Evolutionary conservation across 768 basidiomycete species (phyloP).

Genomic region (Sporobolomyces pararoseus): DNA sequence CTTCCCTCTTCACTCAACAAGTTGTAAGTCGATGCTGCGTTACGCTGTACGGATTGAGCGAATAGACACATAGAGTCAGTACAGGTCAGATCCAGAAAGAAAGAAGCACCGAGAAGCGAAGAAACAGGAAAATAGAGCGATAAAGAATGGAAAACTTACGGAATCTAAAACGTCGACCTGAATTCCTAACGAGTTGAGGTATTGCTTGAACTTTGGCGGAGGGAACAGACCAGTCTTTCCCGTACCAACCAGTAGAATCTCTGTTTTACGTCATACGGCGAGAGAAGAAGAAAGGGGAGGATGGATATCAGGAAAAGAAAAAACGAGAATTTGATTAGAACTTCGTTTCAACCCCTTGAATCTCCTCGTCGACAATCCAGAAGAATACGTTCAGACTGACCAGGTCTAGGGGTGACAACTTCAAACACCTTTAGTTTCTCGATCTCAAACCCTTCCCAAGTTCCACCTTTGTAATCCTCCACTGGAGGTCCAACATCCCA

Average conservation of each 20-base stretch:
- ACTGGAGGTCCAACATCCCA: conserved; percentile 72
- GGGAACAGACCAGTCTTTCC: conserved; percentile 67
- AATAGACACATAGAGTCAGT: no score
- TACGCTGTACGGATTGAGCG: no score
- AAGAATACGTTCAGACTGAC: conserved; percentile 53
- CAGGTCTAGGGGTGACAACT: conserved; percentile 75
- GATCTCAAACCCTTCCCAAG: conserved; percentile 66
- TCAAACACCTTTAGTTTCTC: conserved; percentile 79
- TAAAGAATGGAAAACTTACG: conserved; percentile 52
- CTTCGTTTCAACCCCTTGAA: no score
- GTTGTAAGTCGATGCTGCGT: conserved; percentile 94
- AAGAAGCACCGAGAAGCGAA: neutral
- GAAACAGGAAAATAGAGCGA: neutral
- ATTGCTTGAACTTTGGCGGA: conserved; percentile 63
- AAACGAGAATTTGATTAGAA: no score
- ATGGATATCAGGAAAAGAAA: neutral
- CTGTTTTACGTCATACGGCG: conserved; percentile 55
- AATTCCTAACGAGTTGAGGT: conserved; percentile 72
- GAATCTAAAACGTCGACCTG: conserved; percentile 87
- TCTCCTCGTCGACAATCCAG: no score
- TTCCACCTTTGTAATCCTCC: conserved; percentile 29
- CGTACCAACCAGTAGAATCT: conserved; percentile 85
- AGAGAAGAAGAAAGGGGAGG: neutral
- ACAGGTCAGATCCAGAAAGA: conserved; percentile 47
- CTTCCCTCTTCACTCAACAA: conserved; percentile 87